A percentile compares a stretch with the other conserved stretches of the same genome.
Conservation (phyloP, 2,329 filamentous ascomycete species). For the Pyricularia sp. region DNA sequence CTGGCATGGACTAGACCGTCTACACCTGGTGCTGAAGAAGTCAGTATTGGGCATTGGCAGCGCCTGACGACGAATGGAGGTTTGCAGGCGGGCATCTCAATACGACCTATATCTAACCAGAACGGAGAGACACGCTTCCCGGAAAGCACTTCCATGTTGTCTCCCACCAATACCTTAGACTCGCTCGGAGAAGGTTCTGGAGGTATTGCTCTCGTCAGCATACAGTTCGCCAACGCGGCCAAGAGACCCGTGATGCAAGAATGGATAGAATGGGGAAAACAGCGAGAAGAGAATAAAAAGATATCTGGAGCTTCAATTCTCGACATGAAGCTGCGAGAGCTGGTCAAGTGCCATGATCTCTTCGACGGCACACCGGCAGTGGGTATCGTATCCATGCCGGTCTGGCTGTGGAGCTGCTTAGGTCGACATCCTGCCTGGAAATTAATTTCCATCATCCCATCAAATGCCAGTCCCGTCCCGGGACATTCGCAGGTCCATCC, state of each 20-base stretch:
- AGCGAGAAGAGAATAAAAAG: not conserved
- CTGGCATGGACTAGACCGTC: not conserved
- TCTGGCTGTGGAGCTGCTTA: conserved; percentile 1
- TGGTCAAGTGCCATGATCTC: conserved; percentile 2
- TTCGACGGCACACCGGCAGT: not conserved
- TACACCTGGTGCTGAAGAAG: not conserved
- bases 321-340: not conserved
- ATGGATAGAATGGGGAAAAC: not conserved
- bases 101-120: not conserved
- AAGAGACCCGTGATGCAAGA: not conserved
- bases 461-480: not conserved
- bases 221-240: not conserved
- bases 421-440: conserved; percentile 2
- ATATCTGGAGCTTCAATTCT: not conserved
- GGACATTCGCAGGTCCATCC: not conserved
- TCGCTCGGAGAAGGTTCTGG: not conserved
- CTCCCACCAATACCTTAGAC: not conserved
- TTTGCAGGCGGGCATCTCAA: not conserved
- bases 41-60: not conserved
- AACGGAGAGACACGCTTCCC: not conserved
- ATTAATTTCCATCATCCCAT: not conserved
- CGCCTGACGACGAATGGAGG: not conserved
- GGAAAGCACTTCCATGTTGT: not conserved
- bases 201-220: not conserved
- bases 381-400: conserved; percentile 1